Evolutionary conservation across 164 flowering plant species (phyloP).

Genomic region (Taxillus chinensis): DNA sequence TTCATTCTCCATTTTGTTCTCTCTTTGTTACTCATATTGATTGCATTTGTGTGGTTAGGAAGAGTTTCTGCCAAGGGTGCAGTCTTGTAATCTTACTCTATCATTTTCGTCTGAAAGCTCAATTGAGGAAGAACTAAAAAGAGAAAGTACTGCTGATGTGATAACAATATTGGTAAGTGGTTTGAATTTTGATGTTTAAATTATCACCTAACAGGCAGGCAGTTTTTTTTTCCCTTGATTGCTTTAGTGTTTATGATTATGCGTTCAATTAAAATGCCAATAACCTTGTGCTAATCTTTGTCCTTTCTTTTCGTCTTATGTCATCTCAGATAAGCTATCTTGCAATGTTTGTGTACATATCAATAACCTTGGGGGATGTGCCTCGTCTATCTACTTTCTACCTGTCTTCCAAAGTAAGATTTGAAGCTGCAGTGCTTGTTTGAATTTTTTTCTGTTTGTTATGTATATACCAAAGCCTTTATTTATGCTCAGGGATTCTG

Average conservation of each 20-base stretch:
- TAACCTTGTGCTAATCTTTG: not conserved
- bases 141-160: slow-evolving; percentile 1
- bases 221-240: not conserved
- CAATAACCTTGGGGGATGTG: not conserved
- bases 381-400: not conserved
- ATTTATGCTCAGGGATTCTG: too few relatives aligned
- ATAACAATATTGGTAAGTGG: slow-evolving; percentile 1
- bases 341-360: slow-evolving; percentile 1
- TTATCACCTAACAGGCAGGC: too few relatives aligned
- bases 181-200: too few relatives aligned
- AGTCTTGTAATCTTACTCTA: not conserved
- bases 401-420: slow-evolving; percentile 1
- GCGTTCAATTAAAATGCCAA: not conserved
- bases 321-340: not conserved
- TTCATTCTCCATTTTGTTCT: too few relatives aligned
- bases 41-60: not conserved
- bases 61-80: not conserved
- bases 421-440: too few relatives aligned
- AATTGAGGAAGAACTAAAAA: slow-evolving; percentile 2
- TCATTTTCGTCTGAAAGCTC: slow-evolving; percentile 2
- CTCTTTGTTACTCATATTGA: too few relatives aligned
- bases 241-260: not conserved
- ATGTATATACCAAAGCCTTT: too few relatives aligned
- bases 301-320: not conserved
- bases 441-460: too few relatives aligned